A percentile compares a stretch with the other conserved stretches of the same genome.
These are phyloP conservation scores for Lablab purpureus DNA, from an alignment of 306 rosid species.

Conservation along the genomic window DNA sequence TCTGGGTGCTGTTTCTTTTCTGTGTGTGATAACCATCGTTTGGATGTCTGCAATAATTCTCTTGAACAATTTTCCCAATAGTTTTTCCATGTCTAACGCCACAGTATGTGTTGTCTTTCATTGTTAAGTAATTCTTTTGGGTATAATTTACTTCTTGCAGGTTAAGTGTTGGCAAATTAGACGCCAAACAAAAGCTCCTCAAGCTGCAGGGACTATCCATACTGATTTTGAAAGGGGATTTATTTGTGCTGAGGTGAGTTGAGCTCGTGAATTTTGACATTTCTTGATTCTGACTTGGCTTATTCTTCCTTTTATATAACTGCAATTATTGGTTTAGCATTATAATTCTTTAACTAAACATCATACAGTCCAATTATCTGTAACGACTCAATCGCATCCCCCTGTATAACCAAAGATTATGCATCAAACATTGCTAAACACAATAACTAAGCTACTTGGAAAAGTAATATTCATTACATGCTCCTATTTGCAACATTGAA, in stretches of 20 bases:
- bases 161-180: constrained; percentile 99
- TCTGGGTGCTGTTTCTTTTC: constrained; percentile 11
- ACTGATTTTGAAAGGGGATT: constrained; percentile 96
- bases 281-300: constrained; percentile 2
- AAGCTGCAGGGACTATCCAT: constrained; percentile 98
- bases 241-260: constrained; percentile 95
- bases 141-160: constrained; percentile 56
- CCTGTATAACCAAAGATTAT: background rate
- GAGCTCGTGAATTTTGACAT: constrained; percentile 38
- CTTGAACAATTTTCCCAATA: background rate
- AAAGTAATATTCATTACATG: background rate
- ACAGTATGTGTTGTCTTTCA: background rate
- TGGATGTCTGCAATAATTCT: background rate
- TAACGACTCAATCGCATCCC: background rate
- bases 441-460: background rate
- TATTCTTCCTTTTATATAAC: constrained; percentile 29
- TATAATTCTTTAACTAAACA: no score
- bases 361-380: background rate
- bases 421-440: background rate
- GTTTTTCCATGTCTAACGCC: background rate
- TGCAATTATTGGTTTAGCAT: background rate
- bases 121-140: background rate
- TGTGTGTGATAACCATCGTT: constrained; percentile 7
- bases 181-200: constrained; percentile 96
- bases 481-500: background rate